Conservation (phyloP, 768 basidiomycete species). For the Galerina sulciceps region DNA sequence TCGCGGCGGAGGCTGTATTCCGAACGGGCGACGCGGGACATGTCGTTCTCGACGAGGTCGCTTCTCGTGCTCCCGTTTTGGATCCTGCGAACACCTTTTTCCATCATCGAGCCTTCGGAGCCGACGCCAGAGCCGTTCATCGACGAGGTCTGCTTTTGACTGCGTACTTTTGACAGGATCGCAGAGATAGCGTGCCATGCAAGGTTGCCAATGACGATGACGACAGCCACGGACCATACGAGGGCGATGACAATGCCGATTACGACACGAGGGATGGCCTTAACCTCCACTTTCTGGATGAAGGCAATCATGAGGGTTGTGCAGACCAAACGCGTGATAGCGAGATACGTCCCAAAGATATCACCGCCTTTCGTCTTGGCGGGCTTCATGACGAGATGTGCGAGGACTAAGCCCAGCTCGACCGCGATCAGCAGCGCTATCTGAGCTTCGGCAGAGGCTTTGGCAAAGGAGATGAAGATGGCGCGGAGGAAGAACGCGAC, state of each 20-base stretch:
- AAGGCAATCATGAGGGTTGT: constrained; percentile 81
- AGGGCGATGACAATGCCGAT: constrained; percentile 79
- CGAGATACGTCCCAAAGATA: constrained; percentile 68
- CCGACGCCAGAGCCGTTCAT: constrained; percentile 16
- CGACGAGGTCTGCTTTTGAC: constrained; percentile 1
- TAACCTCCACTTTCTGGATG: constrained; percentile 62
- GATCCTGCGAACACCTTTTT: constrained; percentile 35
- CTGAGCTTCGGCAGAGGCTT: constrained; percentile 66
- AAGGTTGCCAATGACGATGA: constrained; percentile 73
- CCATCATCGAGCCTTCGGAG: constrained; percentile 41
- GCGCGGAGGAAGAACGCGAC: constrained; percentile 67
- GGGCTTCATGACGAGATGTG: constrained; percentile 61
- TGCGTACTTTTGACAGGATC: constrained; percentile 30
- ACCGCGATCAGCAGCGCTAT: constrained; percentile 67
- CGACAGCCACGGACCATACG: constrained; percentile 69
- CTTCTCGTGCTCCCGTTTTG: constrained; percentile 14
- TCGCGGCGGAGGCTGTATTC: constrained; percentile 5
- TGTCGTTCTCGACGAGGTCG: constrained; percentile 4
- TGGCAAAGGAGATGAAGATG: constrained; percentile 70
- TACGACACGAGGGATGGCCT: constrained; percentile 79
- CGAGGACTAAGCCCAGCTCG: constrained; percentile 63
- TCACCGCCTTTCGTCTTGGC: constrained; percentile 72
- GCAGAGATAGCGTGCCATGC: constrained; percentile 51
- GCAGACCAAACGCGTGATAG: constrained; percentile 68
- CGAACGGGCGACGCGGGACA: constrained; percentile 4